Evolutionary conservation across 768 basidiomycete genomes (phyloP).

Genomic region (Dacryopinax primogenitus): DNA sequence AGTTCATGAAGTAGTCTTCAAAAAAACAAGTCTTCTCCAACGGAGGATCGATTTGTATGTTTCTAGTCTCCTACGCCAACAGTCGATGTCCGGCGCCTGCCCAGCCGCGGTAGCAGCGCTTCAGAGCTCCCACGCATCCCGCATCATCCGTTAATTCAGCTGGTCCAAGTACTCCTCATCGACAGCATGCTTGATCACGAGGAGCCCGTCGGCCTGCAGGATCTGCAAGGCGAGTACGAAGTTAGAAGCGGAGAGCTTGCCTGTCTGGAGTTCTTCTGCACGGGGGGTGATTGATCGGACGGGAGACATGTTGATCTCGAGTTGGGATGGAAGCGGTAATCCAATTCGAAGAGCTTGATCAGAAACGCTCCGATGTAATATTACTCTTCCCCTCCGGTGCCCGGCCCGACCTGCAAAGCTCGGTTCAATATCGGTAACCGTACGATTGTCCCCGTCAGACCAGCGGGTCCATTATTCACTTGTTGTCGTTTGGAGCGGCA

Average conservation of each 20-base stretch:
- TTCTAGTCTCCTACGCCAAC: neutral
- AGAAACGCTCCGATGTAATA: no score
- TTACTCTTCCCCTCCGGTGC: no score
- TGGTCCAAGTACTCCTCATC: neutral
- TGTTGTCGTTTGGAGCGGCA: no score
- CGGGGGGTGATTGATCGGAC: neutral
- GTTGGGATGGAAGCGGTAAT: neutral
- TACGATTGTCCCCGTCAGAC: no score
- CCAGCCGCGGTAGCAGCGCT: no score
- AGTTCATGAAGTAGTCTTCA: neutral
- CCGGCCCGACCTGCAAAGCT: no score
- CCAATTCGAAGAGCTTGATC: no score
- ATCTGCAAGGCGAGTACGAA: neutral
- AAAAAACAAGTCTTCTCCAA: neutral
- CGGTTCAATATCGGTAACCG: no score
- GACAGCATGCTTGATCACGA: constrained; percentile 2
- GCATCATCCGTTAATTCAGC: neutral
- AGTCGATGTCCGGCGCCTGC: neutral
- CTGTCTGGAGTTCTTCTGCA: neutral
- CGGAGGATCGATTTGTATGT: neutral
- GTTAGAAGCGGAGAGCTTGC: neutral
- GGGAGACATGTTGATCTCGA: neutral
- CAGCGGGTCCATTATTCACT: no score
- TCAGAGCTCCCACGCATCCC: neutral
- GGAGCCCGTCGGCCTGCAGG: neutral